Base-by-base conservation (phyloP, 78 protist species). In the Speleostelium caveatum region DNA sequence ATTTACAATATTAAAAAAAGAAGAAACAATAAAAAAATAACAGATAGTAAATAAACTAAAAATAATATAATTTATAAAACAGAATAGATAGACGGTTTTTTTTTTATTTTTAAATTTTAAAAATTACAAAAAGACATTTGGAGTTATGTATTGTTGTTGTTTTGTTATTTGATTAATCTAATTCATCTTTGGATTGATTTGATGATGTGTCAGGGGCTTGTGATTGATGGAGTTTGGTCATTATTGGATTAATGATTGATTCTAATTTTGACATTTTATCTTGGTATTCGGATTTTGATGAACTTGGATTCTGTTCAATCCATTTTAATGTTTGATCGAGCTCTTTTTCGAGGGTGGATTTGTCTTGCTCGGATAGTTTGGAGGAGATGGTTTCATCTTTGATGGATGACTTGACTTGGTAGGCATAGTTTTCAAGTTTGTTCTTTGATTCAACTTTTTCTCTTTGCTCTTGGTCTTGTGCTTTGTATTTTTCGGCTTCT, bases 301-400 rank as follows among this genome's bases (percentile, higher is more conserved):
- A 96, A 65, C 56, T 92, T 55, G 96, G 75, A 93, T 95, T 94
- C 71, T 16, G 12, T n/a, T 96, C 96, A 63, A 96, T 73, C 96
- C 96, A 94, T 4, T 22, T 0, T 87, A 92, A 56, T 24, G 99
- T 98, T 66, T 97, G 97, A 30, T 60, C 19, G 45, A 98, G 56
- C 72, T 87, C 91, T 14, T 63, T 69, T 85, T 92, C 79, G 87
- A 60, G 72, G 73, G 73, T 75, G 74, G 21, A 96, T 98, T 39
- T 95, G 93, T 97, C 99, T 39, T 96, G 98, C 45, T 94, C 99
- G 38, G 39, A 0, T 33, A 99, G 83, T 97, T 97, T 98, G 87
- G 49, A 93, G 41, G 94, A 97, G 61, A 97, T 86, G 88, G 95
- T 95, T 33, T 95, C 97, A 87, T 96, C 97, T 26, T 30, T 61